Evolutionary conservation across 352 stramenopile species (phyloP), one percentile per base, ranked within the genome.

Genomic region (Pythium chondricola): DNA sequence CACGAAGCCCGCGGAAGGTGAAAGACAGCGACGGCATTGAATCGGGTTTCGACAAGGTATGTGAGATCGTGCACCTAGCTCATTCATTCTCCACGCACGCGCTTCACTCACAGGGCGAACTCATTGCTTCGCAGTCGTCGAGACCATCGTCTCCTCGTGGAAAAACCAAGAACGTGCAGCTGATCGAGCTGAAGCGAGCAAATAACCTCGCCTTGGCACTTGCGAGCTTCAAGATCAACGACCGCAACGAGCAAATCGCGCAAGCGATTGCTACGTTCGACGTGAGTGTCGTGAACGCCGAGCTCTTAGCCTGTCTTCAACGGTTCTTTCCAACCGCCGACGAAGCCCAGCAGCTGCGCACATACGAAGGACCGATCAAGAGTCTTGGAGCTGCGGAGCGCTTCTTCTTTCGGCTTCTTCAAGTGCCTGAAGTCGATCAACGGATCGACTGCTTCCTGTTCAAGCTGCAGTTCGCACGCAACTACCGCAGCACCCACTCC

Each of bases 171-270:
- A 87, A 72, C 32, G 70, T 89, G 37, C 79, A 88, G 30, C 45
- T 92, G 21, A 74, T 92, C 24, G 81, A 92, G 9, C 42, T 83
- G 22, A 92, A 92, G 37, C 81, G 78, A 18, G 78, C 77, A 2
- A 92, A 92, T 41, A 92, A 92, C 45, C 46, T 92, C 2, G 71
- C 80, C 8, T 64, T 89, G 26, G 75, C 78, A 21, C 58, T 92
- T 9, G 63, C 77, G 7, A 88, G 69, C 30, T 92, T 89, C 69
- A 88, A 88, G 48, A 79, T 92, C 31, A 61, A 79, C 44, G 65
- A 83, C 21, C 62, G 73, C 8, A 86, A 86, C 41, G 65, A 87
- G 17, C 67, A 83, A 20, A 75, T 89, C 26, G 58, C 82, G 2
- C 58, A 72, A 25, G 74, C 65, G 10, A 79, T 92, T 29, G 60